Evolutionary conservation across 1,284 basidiomycete genomes (phyloP).

Genomic region (Chiua sp.): DNA sequence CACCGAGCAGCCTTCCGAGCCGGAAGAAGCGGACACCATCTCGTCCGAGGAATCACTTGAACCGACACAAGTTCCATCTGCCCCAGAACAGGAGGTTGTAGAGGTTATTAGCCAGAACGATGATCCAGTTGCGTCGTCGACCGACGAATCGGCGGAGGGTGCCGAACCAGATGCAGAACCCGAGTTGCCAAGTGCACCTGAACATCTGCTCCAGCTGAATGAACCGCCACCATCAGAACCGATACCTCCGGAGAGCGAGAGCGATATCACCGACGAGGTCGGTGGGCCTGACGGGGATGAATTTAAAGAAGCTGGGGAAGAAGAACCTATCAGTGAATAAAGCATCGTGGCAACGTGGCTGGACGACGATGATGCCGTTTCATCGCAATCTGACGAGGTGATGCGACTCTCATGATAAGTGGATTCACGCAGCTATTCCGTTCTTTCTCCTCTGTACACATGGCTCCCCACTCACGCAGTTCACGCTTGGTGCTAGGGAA

Average conservation of each 20-base stretch:
- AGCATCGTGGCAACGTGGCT: neutral
- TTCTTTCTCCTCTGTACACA: slow-evolving; percentile 9
- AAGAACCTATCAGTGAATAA: slow-evolving; percentile 21
- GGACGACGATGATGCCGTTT: slow-evolving; percentile 24
- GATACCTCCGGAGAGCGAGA: slow-evolving; percentile 38
- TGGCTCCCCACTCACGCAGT: neutral
- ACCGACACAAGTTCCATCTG: slow-evolving; percentile 1
- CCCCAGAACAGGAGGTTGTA: slow-evolving; percentile 3
- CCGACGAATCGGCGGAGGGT: slow-evolving; percentile 4
- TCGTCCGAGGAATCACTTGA: slow-evolving; percentile 11
- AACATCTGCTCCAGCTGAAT: slow-evolving; percentile 31
- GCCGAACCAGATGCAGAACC: slow-evolving; percentile 19
- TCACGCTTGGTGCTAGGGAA: slow-evolving; percentile 1
- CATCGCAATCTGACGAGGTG: slow-evolving; percentile 12
- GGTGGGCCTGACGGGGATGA: slow-evolving; percentile 26
- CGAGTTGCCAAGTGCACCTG: slow-evolving; percentile 1
- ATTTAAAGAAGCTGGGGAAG: slow-evolving; percentile 16
- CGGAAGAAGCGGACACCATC: slow-evolving; percentile 5
- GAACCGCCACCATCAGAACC: slow-evolving; percentile 38
- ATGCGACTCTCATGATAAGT: slow-evolving; percentile 1
- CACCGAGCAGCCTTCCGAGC: slow-evolving; percentile 7
- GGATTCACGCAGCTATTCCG: too few relatives aligned
- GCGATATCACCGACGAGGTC: slow-evolving; percentile 41
- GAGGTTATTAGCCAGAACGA: slow-evolving; percentile 9
- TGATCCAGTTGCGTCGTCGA: neutral